Evolutionary conservation across 1,284 basidiomycete genomes (phyloP), one percentile per base, ranked within the genome.

Genomic region (Ustilago vetiveriae): DNA sequence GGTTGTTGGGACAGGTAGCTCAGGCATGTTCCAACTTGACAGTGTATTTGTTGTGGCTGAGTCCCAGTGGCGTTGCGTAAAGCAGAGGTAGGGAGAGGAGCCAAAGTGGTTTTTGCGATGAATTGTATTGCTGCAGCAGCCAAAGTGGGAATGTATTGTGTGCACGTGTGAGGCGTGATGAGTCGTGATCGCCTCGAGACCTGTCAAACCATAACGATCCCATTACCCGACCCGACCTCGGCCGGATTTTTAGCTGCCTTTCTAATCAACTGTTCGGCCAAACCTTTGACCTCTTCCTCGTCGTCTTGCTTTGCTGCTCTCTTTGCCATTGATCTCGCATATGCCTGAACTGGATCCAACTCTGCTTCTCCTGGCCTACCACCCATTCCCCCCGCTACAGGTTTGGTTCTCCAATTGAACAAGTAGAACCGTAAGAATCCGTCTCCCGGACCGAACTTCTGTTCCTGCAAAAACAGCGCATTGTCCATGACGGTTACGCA

Each of bases 401-500:
- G 80, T 16, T 45, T 41, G 1, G 76, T 72, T 11, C 74, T 52
- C 80, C 80, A 82, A 48, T 82, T 82, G 57, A 78, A 97, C 50
- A 97, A 84, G 83, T 97, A 96, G 82, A 90, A 92, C 72, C 92
- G 90, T 40, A 98, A 85, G 80, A 90, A 87, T 3, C 94, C 94
- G 78, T 96, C 92, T 3, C 94, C 94, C 6, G 86, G 85, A 8
- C 92, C 94, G 76, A 97, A 98, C 90, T 95, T 79, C 17, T 80
- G 79, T 17, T 95, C 91, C 29, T 87, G 83, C 50, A 98, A 81
- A 83, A 98, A 90, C 43, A 87, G 82, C 58, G 88, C 86, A 82
- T 97, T 98, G 83, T 98, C 96, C 89, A 98, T 92, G 58, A 97
- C 84, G 9, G 94, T 95, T 59, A 98, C 84, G 1, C 92, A 92